Evolutionary conservation across 192 early-diverging fungal genomes (phyloP).

Genomic region (Gigaspora rosea): DNA sequence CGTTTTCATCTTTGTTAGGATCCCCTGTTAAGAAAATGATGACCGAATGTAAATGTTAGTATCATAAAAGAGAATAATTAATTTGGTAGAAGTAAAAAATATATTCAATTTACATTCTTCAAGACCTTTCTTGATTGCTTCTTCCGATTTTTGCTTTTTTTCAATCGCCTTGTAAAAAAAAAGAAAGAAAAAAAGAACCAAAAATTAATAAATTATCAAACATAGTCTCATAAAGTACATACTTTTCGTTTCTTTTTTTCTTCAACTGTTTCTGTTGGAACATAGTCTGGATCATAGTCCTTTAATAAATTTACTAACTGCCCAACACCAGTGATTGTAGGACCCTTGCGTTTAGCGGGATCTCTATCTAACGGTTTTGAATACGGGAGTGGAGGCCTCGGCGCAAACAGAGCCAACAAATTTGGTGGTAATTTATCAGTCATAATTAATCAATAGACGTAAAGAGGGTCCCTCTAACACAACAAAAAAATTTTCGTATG

Average conservation of each 20-base stretch:
- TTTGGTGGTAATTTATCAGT: constrained; percentile 59
- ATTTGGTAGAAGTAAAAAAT: background rate
- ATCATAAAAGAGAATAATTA: too few relatives aligned
- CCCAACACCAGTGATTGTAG: constrained; percentile 60
- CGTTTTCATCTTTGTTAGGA: constrained; percentile 70
- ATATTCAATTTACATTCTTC: constrained; percentile 51
- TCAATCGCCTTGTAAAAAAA: constrained; percentile 51
- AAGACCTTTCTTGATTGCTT: constrained; percentile 54
- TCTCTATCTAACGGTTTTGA: constrained; percentile 67
- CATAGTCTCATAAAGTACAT: background rate
- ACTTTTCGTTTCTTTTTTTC: constrained; percentile 73
- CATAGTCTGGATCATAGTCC: constrained; percentile 72
- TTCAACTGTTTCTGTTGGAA: constrained; percentile 67
- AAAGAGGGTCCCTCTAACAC: background rate
- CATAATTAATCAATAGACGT: background rate
- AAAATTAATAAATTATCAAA: background rate
- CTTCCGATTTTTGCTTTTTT: constrained; percentile 59
- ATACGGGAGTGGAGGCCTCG: constrained; percentile 74
- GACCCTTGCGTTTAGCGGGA: constrained; percentile 55
- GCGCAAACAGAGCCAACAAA: constrained; percentile 77
- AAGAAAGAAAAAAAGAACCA: background rate
- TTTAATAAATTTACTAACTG: constrained; percentile 53
- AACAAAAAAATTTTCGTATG: background rate
- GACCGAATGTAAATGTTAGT: too few relatives aligned
- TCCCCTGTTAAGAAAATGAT: constrained; percentile 52